Evolutionary conservation across 1,284 basidiomycete species (phyloP).

Genomic region (Boletus semigastroideus): DNA sequence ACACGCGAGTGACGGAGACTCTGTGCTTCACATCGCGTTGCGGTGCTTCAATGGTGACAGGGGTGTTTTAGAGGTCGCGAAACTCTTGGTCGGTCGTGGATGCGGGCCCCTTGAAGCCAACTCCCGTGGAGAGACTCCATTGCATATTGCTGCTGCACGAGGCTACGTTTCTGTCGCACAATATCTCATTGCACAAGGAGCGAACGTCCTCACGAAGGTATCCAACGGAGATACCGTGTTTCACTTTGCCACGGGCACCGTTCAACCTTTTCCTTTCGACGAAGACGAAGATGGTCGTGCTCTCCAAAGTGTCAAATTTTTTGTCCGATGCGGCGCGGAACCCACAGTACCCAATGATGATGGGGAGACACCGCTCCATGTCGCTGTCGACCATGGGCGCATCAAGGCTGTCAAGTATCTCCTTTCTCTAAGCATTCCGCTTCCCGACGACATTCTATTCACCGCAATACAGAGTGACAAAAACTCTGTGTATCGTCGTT

Average conservation of each 20-base stretch:
- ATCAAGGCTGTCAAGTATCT: not conserved
- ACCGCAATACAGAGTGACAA: not conserved
- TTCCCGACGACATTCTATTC: conserved; percentile 1
- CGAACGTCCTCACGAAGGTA: not conserved
- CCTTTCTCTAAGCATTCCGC: not conserved
- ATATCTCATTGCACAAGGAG: not conserved
- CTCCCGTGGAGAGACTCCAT: not conserved
- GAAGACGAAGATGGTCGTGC: not conserved
- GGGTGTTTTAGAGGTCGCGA: not conserved
- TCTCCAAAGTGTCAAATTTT: not conserved
- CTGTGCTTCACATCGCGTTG: not conserved
- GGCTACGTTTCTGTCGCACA: not conserved
- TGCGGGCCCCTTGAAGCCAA: not conserved
- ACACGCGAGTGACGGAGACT: not conserved
- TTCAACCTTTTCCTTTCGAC: not conserved
- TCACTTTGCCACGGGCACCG: not conserved
- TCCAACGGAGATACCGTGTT: not conserved
- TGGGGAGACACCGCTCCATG: not conserved
- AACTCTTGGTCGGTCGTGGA: not conserved
- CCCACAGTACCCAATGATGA: not conserved
- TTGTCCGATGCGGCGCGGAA: not conserved
- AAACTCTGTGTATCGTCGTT: not conserved
- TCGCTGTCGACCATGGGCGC: not conserved
- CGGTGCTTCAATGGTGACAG: not conserved
- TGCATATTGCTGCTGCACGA: not conserved